Evolutionary conservation across 768 basidiomycete genomes (phyloP).

Genomic region (Trametes gibbosa): DNA sequence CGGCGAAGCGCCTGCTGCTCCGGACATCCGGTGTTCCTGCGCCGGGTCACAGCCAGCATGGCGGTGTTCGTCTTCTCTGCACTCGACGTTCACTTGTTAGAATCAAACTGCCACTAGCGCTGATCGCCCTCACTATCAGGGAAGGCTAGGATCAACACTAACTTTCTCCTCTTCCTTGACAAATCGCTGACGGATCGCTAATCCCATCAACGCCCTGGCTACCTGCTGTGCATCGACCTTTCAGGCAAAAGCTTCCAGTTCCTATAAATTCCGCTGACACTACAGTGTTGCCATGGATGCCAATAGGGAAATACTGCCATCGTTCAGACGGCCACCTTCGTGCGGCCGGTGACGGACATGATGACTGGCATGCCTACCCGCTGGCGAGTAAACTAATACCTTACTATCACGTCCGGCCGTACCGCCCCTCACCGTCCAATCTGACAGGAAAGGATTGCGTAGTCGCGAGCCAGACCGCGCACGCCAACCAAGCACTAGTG

Average conservation of each 20-base stretch:
- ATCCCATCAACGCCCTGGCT: not conserved
- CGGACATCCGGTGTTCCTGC: not conserved
- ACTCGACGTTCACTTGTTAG: not conserved
- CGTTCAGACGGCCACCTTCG: not conserved
- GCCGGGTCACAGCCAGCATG: not conserved
- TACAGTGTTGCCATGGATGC: not conserved
- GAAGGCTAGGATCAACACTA: not conserved
- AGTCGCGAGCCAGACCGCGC: slow-evolving; percentile 1
- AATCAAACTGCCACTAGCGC: not conserved
- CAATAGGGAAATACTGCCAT: not conserved
- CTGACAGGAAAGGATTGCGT: not conserved
- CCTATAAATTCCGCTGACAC: not conserved
- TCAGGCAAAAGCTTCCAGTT: too few relatives aligned
- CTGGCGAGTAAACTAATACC: not conserved
- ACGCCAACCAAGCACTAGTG: too few relatives aligned
- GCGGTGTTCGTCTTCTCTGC: not conserved
- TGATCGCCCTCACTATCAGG: not conserved
- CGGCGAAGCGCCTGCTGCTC: not conserved
- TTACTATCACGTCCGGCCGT: not conserved
- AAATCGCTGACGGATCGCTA: not conserved
- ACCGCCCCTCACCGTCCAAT: not conserved
- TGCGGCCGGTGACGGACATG: not conserved
- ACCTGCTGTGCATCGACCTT: too few relatives aligned
- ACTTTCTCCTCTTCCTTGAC: not conserved
- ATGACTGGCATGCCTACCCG: not conserved